Conservation (phyloP, 192 early-diverging fungal genomes). For the Umbelopsis isabellina region DNA sequence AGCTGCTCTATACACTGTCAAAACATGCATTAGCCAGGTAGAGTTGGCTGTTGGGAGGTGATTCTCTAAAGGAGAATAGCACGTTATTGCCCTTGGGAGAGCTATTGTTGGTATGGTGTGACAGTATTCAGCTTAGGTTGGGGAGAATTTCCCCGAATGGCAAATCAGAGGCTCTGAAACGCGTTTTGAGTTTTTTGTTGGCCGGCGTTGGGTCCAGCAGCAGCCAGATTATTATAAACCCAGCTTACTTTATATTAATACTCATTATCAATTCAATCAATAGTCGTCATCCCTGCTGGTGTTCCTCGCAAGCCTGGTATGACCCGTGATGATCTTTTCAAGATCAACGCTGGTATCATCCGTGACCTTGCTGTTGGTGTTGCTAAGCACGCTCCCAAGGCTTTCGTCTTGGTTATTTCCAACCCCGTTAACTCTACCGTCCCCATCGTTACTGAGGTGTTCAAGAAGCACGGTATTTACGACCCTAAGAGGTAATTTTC, state of each 20-base stretch:
- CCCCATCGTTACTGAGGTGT: constrained; percentile 89
- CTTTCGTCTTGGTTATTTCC: constrained; percentile 85
- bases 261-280: constrained; percentile 18
- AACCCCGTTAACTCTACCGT: constrained; percentile 98
- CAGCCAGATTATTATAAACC: too few relatives aligned
- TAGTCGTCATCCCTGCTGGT: constrained; percentile 97
- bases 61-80: too few relatives aligned
- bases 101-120: neutral
- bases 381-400: constrained; percentile 76
- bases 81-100: neutral
- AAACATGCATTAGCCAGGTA: too few relatives aligned
- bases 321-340: constrained; percentile 99
- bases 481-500: constrained; percentile 63
- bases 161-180: neutral
- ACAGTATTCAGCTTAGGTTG: neutral
- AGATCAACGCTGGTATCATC: constrained; percentile 93
- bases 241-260: neutral
- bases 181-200: neutral
- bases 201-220: too few relatives aligned
- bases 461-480: constrained; percentile 85
- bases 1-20: too few relatives aligned
- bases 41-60: too few relatives aligned
- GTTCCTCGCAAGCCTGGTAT: constrained; percentile 99
- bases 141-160: constrained; percentile 18
- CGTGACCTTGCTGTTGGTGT: constrained; percentile 77